Conservation (phyloP, 2,329 filamentous ascomycete genomes). For the Colletotrichum gigasporum region DNA sequence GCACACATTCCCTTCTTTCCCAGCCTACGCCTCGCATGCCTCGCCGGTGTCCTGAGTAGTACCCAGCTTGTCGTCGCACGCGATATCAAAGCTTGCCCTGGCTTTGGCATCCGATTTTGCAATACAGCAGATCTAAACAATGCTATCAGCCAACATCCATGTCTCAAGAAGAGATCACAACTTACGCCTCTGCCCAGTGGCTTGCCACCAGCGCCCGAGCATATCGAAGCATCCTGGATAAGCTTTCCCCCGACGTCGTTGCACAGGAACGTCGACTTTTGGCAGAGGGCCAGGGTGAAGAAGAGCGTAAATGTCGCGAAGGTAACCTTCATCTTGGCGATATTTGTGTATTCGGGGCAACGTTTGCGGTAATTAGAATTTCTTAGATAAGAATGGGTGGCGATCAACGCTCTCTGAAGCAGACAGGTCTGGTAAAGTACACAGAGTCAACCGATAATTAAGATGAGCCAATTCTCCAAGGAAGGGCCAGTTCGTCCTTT, state of each 20-base stretch:
- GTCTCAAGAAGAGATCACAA: not conserved
- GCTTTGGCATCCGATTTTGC: not conserved
- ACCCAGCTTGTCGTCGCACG: slow-evolving; percentile 14
- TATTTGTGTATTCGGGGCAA: not conserved
- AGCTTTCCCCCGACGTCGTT: slow-evolving; percentile 7
- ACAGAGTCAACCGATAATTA: not conserved
- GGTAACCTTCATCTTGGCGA: slow-evolving; percentile 10
- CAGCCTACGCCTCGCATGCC: not conserved
- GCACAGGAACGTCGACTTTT: slow-evolving; percentile 9
- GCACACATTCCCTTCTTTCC: too few relatives aligned
- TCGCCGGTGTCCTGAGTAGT: slow-evolving; percentile 1
- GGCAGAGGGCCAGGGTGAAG: not conserved
- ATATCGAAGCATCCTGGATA: not conserved
- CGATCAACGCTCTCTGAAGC: not conserved
- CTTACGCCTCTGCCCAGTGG: slow-evolving; percentile 14
- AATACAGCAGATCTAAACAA: not conserved
- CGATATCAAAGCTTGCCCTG: not conserved
- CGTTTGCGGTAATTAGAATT: too few relatives aligned
- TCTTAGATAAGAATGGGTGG: not conserved
- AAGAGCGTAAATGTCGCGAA: not conserved
- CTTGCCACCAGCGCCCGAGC: not conserved
- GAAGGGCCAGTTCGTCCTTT: not conserved
- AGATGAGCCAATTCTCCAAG: not conserved
- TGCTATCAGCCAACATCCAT: not conserved
- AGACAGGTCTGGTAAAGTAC: not conserved